Evolutionary conservation across 495 filamentous ascomycete species (phyloP).

Genomic region (Ramalina peruviana): DNA sequence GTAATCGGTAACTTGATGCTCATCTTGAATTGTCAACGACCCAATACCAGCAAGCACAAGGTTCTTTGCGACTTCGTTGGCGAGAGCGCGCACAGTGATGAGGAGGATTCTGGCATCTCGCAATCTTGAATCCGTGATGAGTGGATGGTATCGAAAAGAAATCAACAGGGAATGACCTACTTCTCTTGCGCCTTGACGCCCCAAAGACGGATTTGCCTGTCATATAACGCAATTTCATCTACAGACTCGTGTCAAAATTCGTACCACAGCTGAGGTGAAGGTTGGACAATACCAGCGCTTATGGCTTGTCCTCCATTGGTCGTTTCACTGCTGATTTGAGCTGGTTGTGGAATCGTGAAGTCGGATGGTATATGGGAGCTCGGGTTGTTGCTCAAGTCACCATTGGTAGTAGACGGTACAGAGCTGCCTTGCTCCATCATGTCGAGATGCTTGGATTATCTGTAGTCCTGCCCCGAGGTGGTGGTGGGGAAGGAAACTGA

Average conservation of each 20-base stretch:
- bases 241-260: background rate
- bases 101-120: conserved; percentile 85
- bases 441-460: too few relatives aligned
- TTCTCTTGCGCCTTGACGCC: conserved; percentile 84
- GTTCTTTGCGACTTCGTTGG: conserved; percentile 93
- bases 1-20: conserved; percentile 58
- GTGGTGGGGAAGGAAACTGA: too few relatives aligned
- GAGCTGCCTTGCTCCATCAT: too few relatives aligned
- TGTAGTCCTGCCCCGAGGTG: too few relatives aligned
- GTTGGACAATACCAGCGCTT: too few relatives aligned
- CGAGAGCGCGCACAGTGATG: conserved; percentile 76
- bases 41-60: conserved; percentile 91
- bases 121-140: conserved; percentile 38
- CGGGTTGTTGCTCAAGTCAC: too few relatives aligned
- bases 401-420: too few relatives aligned
- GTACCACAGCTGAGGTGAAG: too few relatives aligned
- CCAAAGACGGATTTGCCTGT: conserved; percentile 97
- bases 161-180: conserved; percentile 21
- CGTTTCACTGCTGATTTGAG: too few relatives aligned
- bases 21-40: conserved; percentile 79
- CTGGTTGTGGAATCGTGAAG: too few relatives aligned
- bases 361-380: too few relatives aligned
- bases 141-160: background rate
- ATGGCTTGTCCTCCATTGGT: too few relatives aligned
- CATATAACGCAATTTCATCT: conserved; percentile 98